Base-by-base conservation (phyloP, 2,329 filamentous ascomycete genomes). In the Fusarium keratoplasticum region DNA sequence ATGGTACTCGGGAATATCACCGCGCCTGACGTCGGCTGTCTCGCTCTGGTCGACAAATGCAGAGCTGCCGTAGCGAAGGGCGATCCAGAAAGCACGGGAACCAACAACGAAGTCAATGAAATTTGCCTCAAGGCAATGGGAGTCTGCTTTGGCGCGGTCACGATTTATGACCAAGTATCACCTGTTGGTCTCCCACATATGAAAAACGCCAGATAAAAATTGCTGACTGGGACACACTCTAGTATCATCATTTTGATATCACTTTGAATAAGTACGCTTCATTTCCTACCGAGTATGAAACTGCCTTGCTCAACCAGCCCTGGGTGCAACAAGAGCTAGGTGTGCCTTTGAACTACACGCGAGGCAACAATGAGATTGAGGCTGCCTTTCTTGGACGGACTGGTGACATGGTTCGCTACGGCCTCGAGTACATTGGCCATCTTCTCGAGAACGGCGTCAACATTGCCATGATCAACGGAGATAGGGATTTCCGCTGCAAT, bases 391-490 rank as follows among this genome's bases (percentile, higher is more conserved):
- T 93, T 80, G 90, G 89, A 71, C 86, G 89, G 62, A 92, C 90
- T 75, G 87, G 88, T 11, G 88, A 89, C 74, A 86, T 90, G 74
- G 83, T 91, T 25, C 79, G 86, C 16, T 64, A 61, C 14, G 64
- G 47, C 6, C 35, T 70, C 2, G 18, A 61, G 2, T 83, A 88
- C 69, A 83, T 93, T 7, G 89, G 90, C 64, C 81, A 85, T 14
- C 86, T 93, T 25, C 83, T 93, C 59, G 84, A 87, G 18, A 85
- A 83, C 1, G 90, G 90, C 25, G 87, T 94, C 27, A 90, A 89
- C 18, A 89, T 95, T 16, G 90, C 91, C 3, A 83, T 95, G 66
- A 87, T 94, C 65, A 93, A 95, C 80, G 88, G 88, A 22, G 88
- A 90, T 75, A 81, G 87, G 63, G 89, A 90, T 78, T 90, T 87